Base-by-base conservation (phyloP, 495 filamentous ascomycete species). In the Amphirosellinia nigrospora region DNA sequence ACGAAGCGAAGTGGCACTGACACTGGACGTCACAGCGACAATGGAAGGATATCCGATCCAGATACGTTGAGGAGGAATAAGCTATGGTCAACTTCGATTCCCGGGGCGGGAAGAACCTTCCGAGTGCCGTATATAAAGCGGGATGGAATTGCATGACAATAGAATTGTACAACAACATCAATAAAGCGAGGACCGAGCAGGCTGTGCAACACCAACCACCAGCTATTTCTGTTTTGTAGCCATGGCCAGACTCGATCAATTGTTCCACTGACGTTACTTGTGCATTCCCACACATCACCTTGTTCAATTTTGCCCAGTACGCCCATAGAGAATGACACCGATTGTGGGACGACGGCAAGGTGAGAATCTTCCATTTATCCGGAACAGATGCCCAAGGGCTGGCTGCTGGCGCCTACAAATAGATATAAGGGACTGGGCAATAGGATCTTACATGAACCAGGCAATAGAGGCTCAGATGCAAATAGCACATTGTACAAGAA, bases 41-140 rank as follows among this genome's bases (percentile, higher is more conserved):
- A 95, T 99, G 96, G 96, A 98, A 98, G 87, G 96, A 98, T 81
- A 98, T 99, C 84, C 94, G 96, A 80, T 82, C 89, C 78, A 90
- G 87, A 78, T 99, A 98, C 80, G 81, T 94, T 73, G 79, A 91
- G 77, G 85, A 87, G 74, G 90, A 93, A 88, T 79, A 87, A 84
- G 70, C 80, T 83, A 65, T 63, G 19, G 48, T 26, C 45, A 26
- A 52, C 26, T 4, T 34, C 81, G 71, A 53, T 53, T 46, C 36
- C 63, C 28, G 53, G 56, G 63, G 48, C 69, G 9, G 28, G 32
- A 39, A 53, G 41, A 50, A 28, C n/a, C 19, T 10, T 34, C 28
- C 45, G 46, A 65, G 34, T 32, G 46, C 63, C 46, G 30, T 30
- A 23, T 28, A 8, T 23, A 23, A 26, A 41, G 45, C 30, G 19